Conservation (phyloP, 2,329 filamentous ascomycete genomes). For the Aspergillus pseudoterreus region DNA sequence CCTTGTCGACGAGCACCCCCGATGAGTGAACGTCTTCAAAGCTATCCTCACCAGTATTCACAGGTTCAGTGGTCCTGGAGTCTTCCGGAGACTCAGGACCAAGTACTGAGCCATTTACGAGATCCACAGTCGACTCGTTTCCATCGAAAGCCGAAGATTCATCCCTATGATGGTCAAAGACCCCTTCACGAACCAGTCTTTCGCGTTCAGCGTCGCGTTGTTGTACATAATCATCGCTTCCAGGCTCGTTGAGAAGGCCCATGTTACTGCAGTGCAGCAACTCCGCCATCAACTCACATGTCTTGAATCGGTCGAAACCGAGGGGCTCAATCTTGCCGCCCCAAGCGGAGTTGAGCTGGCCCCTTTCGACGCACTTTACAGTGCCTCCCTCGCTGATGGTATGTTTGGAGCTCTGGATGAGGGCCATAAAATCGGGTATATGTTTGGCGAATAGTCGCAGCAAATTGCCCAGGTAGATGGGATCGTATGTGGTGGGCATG, state of each 20-base stretch:
- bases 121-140: conserved; percentile 45
- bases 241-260: conserved; percentile 87
- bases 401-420: conserved; percentile 72
- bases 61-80: conserved; percentile 68
- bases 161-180: conserved; percentile 50
- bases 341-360: conserved; percentile 80
- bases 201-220: conserved; percentile 78
- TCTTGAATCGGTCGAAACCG: conserved; percentile 97
- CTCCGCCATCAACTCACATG: conserved; percentile 97
- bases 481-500: conserved; percentile 78
- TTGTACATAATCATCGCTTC: conserved; percentile 81
- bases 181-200: conserved; percentile 71
- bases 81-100: conserved; percentile 57
- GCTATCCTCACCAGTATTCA: conserved; percentile 80
- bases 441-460: conserved; percentile 84
- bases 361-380: conserved; percentile 62
- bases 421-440: conserved; percentile 88
- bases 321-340: conserved; percentile 87
- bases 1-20: conserved; percentile 69
- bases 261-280: conserved; percentile 97
- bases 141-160: conserved; percentile 56
- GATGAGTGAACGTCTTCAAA: conserved; percentile 80
- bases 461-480: conserved; percentile 90
- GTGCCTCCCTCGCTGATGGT: conserved; percentile 55
- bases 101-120: conserved; percentile 40